Base-by-base conservation (phyloP, 495 filamentous ascomycete species). In the Aspergillus bertholletiae region DNA sequence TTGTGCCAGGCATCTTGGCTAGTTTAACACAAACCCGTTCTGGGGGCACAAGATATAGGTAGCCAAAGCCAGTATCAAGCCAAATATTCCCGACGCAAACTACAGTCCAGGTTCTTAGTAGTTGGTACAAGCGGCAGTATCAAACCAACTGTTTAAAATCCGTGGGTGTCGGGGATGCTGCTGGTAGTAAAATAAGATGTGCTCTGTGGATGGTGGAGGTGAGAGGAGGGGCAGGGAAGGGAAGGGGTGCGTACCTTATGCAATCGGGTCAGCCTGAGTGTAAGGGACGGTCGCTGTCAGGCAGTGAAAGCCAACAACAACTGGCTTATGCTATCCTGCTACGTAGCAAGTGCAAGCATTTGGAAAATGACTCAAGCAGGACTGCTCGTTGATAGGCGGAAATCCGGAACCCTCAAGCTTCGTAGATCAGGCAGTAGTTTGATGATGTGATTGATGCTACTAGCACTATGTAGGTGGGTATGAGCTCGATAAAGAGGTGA, bases 1-100 rank as follows among this genome's bases (percentile, higher is more conserved):
- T 49, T 59, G 37, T 59, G 59, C 69, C 62, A 63, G 68, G 64
- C 68, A 63, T 64, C 63, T 59, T 56, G 66, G 62, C 62, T 22
- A 9, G 7, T 43, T 11, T 2, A 20, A 15, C 34, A 37, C 9
- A 37, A 11, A n/a, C 4, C 17, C 7, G 34, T 37, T 37, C 34
- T 1, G 34, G 34, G 13, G 17, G 34, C 13, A 37, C 2, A 2
- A 37, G 34, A 6, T 37, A 15, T 15, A n/a, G n/a, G n/a, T n/a
- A n/a, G 34, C 13, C 1, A 37, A 15, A 15, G 34, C 34, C 34
- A 37, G 34, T 37, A n/a, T n/a, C n/a, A n/a, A n/a, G 30, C 8
- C 3, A 32, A 12, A 12, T 5, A 12, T 32, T 32, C 30, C 30
- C 9, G 7, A 32, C 2, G 2, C 30, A 12, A 32, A 32, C 30